Conservation (phyloP, 176 grass and related monocot species). For the Aegilops umbellulata region DNA sequence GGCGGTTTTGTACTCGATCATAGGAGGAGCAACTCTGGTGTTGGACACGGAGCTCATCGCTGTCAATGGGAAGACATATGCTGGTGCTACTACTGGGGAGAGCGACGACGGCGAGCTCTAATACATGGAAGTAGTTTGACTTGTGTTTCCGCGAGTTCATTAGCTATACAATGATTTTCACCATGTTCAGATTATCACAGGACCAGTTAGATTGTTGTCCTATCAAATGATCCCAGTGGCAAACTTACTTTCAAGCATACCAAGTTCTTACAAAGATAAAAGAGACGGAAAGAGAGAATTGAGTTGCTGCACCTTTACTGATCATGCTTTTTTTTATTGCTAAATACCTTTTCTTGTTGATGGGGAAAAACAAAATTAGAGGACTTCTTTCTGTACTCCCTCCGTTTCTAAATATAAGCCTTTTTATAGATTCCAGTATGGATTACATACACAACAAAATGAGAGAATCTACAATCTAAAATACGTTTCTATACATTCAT, state of each 20-base stretch:
- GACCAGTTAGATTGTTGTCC: neutral
- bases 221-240: neutral
- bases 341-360: too few relatives aligned
- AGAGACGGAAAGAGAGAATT: too few relatives aligned
- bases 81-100: constrained; percentile 1
- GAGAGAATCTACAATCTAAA: too few relatives aligned
- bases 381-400: too few relatives aligned
- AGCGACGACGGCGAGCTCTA: constrained; percentile 58
- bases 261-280: too few relatives aligned
- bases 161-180: constrained; percentile 15
- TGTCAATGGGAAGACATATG: constrained; percentile 63
- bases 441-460: too few relatives aligned
- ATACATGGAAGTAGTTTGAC: neutral
- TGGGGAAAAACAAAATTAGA: too few relatives aligned
- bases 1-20: neutral
- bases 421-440: too few relatives aligned
- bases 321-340: too few relatives aligned
- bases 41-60: constrained; percentile 91
- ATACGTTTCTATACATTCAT: too few relatives aligned
- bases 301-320: too few relatives aligned
- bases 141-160: constrained; percentile 64
- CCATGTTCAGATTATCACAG: neutral
- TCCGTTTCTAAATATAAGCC: too few relatives aligned
- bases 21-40: constrained; percentile 81
- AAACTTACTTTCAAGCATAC: neutral